A percentile compares a stretch with the other conserved stretches of the same genome.
Evolutionary conservation across 2,329 filamentous ascomycete genomes (phyloP).

Genomic region (Monosporascus sp.): DNA sequence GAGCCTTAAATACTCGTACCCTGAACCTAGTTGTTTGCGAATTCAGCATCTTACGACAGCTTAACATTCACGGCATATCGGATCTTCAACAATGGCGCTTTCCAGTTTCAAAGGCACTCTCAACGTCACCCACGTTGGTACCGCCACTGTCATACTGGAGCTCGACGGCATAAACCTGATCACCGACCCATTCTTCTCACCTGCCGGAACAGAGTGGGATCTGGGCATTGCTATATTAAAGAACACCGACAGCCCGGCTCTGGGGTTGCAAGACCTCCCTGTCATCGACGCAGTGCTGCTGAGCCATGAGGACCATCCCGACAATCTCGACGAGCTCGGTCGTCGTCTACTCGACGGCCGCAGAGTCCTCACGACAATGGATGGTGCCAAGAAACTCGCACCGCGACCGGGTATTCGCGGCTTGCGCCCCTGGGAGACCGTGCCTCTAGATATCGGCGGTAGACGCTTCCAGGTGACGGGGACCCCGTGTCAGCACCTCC

Average conservation of each 20-base stretch:
- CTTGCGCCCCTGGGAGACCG: conserved; percentile 34
- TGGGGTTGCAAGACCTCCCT: conserved; percentile 34
- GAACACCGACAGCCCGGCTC: conserved; percentile 27
- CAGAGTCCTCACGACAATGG: conserved; percentile 39
- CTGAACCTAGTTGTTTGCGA: no score
- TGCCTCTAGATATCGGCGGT: conserved; percentile 22
- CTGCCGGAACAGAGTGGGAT: conserved; percentile 30
- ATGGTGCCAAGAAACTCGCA: conserved; percentile 38
- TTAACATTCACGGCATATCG: no score
- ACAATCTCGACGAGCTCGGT: conserved; percentile 43
- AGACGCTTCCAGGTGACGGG: conserved; percentile 33
- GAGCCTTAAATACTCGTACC: no score
- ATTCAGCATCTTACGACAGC: no score
- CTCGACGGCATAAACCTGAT: conserved; percentile 37
- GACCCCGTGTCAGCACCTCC: conserved; percentile 39
- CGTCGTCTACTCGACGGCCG: conserved; percentile 40
- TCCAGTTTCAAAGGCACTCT: conserved; percentile 16
- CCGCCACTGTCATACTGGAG: conserved; percentile 42
- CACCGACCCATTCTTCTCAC: conserved; percentile 42
- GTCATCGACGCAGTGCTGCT: conserved; percentile 43
- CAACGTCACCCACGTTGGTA: conserved; percentile 40
- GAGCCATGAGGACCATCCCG: conserved; percentile 45
- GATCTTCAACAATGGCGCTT: conserved; percentile 1
- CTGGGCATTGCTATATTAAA: conserved; percentile 22
- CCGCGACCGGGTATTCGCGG: conserved; percentile 37